Evolutionary conservation across 768 basidiomycete genomes (phyloP), one percentile per base, ranked within the genome.

Genomic region (Boletus subcaerulescens): DNA sequence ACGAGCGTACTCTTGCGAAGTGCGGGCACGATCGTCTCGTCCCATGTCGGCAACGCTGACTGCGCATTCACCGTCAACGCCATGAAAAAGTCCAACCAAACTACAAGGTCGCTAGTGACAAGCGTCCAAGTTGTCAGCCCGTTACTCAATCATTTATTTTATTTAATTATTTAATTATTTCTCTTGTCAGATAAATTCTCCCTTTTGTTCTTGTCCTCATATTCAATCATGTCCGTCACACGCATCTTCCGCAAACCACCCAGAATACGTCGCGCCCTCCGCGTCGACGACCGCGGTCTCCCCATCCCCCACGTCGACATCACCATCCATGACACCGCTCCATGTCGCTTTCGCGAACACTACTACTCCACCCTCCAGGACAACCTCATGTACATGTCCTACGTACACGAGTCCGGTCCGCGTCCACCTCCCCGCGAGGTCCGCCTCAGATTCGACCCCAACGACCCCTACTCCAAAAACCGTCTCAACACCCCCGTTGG

Each of bases 351-450:
- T 51, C 77, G 79, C 50, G 86, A 92, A 58, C 93, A 98, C 76
- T 98, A 97, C 76, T 69, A 89, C 71, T 74, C 76, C 38, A 87
- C 93, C 10, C 79, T 98, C 56, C 83, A 84, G 20, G 89, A 94
- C 71, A 82, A 98, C 74, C 77, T 94, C 62, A 84, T 98, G 81
- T 99, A 99, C 80, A 87, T 98, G 81, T 89, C 88, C 50, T 97
- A 98, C 76, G 76, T 81, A 47, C 96, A 98, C 72, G 79, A 85
- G 62, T 72, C 76, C 41, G 76, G 70, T n/a, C 72, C 79, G 6
- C 80, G 77, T 44, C 79, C 80, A 13, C 73, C 78, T 12, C 77
- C 77, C 10, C 81, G 84, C 55, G 71, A 77, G 48, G 84, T 85
- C 56, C 83, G 85, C 48, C 82, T 85, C 57, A 82, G 75, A 17